phyloP scores from a whole-genome alignment of 495 filamentous ascomycete species.

The Paragyromitra xinjiangensis region DNA sequence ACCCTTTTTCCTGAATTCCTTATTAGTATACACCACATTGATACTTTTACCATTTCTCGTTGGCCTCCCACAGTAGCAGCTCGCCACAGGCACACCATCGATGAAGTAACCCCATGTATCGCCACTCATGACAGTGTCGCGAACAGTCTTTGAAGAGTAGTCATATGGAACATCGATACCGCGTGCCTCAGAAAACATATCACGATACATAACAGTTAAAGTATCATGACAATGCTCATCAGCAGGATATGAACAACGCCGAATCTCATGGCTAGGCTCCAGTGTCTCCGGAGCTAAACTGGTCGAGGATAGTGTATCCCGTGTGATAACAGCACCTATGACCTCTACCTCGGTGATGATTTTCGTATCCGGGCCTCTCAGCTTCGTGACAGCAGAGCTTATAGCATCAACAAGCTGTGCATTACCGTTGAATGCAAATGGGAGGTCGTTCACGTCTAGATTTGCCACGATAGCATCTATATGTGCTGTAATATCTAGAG shows the following conservation, averaged over 20 bases:
- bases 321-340: constrained; percentile 17
- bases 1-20: constrained; percentile 7
- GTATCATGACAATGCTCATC: constrained; percentile 6
- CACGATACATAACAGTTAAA: background rate
- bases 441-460: background rate
- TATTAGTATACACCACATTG: constrained; percentile 2
- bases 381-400: background rate
- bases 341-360: background rate
- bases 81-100: background rate
- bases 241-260: constrained; percentile 13
- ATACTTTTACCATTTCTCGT: constrained; percentile 21
- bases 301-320: constrained; percentile 6
- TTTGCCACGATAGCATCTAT: background rate
- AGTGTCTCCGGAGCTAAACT: background rate
- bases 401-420: constrained; percentile 10
- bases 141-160: constrained; percentile 11
- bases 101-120: constrained; percentile 21
- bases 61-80: constrained; percentile 14
- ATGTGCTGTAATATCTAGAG: constrained; percentile 1
- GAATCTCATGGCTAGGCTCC: background rate
- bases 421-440: constrained; percentile 7
- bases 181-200: constrained; percentile 3
- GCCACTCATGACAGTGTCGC: background rate
- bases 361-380: background rate
- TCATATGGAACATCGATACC: constrained; percentile 1